Evolutionary conservation across 1,284 basidiomycete species (phyloP), one percentile per base, ranked within the genome.

Genomic region (Melanopsichium pennsylvanicum): DNA sequence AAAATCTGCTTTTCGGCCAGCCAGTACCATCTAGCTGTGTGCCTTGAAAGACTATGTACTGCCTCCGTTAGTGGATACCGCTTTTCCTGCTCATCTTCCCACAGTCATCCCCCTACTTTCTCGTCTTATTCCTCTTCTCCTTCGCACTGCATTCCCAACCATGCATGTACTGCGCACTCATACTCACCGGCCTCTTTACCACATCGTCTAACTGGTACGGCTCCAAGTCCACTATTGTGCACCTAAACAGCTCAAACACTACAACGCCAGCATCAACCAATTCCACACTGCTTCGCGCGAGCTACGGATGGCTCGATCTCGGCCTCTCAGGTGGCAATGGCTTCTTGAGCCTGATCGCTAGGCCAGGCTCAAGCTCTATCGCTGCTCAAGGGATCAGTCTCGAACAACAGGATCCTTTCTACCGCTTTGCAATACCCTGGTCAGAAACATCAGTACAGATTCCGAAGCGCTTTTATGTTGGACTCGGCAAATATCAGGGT

Each of bases 21-120:
- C n/a, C n/a, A n/a, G n/a, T n/a, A n/a, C n/a, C n/a, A n/a, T n/a
- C n/a, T n/a, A n/a, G n/a, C n/a, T n/a, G n/a, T 29, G 27, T 13
- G 13, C 27, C 27, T 29, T 13, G 13, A 13, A 8, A 6, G 37
- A 49, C 40, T 13, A 75, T 75, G 74, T 75, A 74, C 49, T 75
- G 74, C 46, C 45, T 75, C 10, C 74, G 75, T 32, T 78, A 74
- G 75, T 78, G 75, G 75, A 70, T 78, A 15, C 74, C 73, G 4
- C 55, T 78, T 15, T 78, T 78, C 41, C 47, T 78, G 8, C 50
- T 78, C 34, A 74, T 74, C 16, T 70, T 76, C 26, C 75, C 75
- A n/a, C 67, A 68, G 36, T 59, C 74, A 2, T 66, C 74, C 29
- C 75, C 75, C 0, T 40, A 63, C 38, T 73, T 78, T 40, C 48